A percentile compares a stretch with the other conserved stretches of the same genome.
Evolutionary conservation across 2,329 filamentous ascomycete genomes (phyloP).

Genomic region (Lecanosticta acicola): DNA sequence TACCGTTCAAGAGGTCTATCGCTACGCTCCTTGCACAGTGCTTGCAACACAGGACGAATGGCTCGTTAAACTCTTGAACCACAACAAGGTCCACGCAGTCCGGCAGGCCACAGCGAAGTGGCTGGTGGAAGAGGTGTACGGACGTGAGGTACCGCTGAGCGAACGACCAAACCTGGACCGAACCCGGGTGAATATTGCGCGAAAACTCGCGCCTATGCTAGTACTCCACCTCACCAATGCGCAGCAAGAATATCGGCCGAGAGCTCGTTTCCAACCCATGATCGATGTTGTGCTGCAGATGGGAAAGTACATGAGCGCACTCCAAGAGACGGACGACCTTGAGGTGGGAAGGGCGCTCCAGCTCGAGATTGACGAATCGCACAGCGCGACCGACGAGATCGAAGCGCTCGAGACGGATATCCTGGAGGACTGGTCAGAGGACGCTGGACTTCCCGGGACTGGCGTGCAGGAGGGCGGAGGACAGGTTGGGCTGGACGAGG

Average conservation of each 20-base stretch:
- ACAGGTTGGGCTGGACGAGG: neutral
- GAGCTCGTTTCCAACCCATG: neutral
- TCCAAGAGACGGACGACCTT: neutral
- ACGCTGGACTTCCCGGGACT: neutral
- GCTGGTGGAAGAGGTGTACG: neutral
- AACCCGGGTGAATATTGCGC: neutral
- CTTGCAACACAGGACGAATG: conserved; percentile 11
- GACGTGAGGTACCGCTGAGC: neutral
- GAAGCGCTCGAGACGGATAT: neutral
- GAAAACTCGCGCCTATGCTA: neutral
- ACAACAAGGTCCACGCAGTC: neutral
- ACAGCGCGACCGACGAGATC: neutral
- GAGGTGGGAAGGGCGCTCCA: neutral
- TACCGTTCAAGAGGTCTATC: conserved; percentile 9
- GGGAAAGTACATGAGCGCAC: neutral
- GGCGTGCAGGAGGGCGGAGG: neutral
- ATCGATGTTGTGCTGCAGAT: neutral
- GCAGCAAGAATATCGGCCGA: neutral
- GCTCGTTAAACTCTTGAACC: conserved; percentile 5
- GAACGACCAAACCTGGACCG: neutral
- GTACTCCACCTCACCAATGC: neutral
- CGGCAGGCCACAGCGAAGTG: neutral
- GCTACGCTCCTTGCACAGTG: conserved; percentile 8
- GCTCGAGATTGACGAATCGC: neutral
- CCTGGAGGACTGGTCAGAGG: neutral